phyloP scores from a whole-genome alignment of 2,329 filamentous ascomycete genomes.

The Chaetomiaceae sp. region DNA sequence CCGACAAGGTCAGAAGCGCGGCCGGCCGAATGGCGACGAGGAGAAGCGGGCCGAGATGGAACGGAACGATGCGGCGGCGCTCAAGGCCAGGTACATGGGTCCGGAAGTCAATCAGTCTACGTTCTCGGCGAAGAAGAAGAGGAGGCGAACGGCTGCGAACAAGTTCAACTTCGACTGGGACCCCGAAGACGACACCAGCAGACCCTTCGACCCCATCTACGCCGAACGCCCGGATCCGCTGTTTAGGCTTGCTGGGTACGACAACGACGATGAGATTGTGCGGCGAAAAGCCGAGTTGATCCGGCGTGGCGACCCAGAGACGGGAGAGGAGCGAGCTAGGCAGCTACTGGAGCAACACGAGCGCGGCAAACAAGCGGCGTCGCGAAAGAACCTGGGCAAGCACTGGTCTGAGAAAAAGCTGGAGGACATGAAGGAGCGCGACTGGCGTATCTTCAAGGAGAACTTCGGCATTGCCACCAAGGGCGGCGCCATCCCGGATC shows the following conservation, averaged over 20 bases:
- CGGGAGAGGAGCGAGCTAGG: conserved; percentile 68
- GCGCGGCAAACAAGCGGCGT: conserved; percentile 64
- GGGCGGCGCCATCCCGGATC: conserved; percentile 84
- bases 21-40: conserved; percentile 35
- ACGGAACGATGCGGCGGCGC: conserved; percentile 64
- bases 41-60: conserved; percentile 33
- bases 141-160: conserved; percentile 83
- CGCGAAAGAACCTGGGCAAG: conserved; percentile 72
- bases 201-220: conserved; percentile 76
- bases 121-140: conserved; percentile 94
- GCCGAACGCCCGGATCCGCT: conserved; percentile 58
- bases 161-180: conserved; percentile 99
- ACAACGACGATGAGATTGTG: conserved; percentile 49
- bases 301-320: conserved; percentile 66
- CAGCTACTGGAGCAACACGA: conserved; percentile 82
- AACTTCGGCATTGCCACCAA: conserved; percentile 96
- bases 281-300: conserved; percentile 61
- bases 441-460: conserved; percentile 99
- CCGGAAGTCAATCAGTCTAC: conserved; percentile 75
- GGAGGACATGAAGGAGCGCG: conserved; percentile 90
- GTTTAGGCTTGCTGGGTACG: conserved; percentile 50
- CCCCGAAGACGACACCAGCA: conserved; percentile 83
- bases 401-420: conserved; percentile 94
- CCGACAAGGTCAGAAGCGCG: conserved; percentile 43
- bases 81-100: conserved; percentile 84